These are phyloP conservation scores for Dendrobium officinale DNA, from an alignment of 106 monocot genomes.

Conservation along the genomic window DNA sequence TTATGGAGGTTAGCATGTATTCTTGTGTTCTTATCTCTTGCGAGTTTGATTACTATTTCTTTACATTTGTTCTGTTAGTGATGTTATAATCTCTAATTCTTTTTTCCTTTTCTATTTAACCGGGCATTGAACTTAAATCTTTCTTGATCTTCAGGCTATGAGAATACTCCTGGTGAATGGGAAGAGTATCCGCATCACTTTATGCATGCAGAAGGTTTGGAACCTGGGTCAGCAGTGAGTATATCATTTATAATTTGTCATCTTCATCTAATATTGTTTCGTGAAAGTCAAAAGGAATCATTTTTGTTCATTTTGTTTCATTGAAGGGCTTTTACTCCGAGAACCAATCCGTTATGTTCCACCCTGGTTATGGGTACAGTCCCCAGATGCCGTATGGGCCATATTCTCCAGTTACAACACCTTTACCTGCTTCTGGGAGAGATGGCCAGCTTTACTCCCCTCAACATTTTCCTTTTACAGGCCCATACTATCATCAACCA, in stretches of 20 bases:
- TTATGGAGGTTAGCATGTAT: conserved; percentile 41
- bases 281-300: neutral
- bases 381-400: conserved; percentile 65
- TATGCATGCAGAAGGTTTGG: conserved; percentile 35
- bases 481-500: conserved; percentile 57
- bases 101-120: neutral
- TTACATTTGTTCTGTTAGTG: neutral
- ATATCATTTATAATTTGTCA: neutral
- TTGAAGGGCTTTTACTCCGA: conserved; percentile 58
- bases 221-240: conserved; percentile 49
- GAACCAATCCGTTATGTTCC: conserved; percentile 43
- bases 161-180: conserved; percentile 42
- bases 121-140: neutral
- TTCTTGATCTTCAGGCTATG: conserved; percentile 36
- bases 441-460: conserved; percentile 52
- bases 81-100: neutral
- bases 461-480: conserved; percentile 46
- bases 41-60: neutral
- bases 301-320: conserved; percentile 11
- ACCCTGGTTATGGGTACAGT: conserved; percentile 53
- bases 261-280: conserved; percentile 5
- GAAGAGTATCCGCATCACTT: conserved; percentile 44
- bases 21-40: neutral
- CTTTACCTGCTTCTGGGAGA: conserved; percentile 43
- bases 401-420: conserved; percentile 64